phyloP scores from a whole-genome alignment of 75 land plant genomes.

The Sequoiadendron giganteum region DNA sequence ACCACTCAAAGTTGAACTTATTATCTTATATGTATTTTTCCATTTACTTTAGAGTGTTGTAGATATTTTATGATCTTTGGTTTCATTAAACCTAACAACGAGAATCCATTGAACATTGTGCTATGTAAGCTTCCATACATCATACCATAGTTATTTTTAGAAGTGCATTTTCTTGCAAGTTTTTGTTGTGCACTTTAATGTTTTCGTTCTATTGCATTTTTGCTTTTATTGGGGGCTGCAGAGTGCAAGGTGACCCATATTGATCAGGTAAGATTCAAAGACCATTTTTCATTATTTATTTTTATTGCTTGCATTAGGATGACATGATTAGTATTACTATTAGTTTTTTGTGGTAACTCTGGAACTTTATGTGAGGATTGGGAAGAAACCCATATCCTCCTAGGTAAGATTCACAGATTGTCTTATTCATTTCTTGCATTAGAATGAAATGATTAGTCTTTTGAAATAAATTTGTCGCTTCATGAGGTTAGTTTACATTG shows the following conservation, averaged over 20 bases:
- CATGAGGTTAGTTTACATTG: not conserved
- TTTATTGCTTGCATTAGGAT: not conserved
- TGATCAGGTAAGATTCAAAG: not conserved
- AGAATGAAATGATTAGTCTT: not conserved
- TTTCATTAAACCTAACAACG: not conserved
- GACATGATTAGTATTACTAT: not conserved
- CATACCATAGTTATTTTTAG: not conserved
- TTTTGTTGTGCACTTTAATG: not conserved
- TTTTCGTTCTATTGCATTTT: not conserved
- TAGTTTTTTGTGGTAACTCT: not conserved
- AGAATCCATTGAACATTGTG: not conserved
- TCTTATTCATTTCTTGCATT: not conserved
- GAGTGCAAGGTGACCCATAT: not conserved
- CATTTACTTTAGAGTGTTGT: not conserved
- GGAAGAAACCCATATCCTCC: not conserved
- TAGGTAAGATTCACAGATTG: not conserved
- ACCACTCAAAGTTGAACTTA: not conserved
- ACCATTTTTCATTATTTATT: not conserved
- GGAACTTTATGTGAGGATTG: not conserved
- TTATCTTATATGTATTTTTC: not conserved
- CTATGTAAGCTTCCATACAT: not conserved
- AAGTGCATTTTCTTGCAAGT: not conserved
- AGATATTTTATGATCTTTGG: not conserved
- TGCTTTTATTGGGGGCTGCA: not conserved
- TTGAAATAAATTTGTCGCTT: not conserved